Evolutionary conservation across 352 stramenopile genomes (phyloP).

Genomic region (Pythium utonaiense): DNA sequence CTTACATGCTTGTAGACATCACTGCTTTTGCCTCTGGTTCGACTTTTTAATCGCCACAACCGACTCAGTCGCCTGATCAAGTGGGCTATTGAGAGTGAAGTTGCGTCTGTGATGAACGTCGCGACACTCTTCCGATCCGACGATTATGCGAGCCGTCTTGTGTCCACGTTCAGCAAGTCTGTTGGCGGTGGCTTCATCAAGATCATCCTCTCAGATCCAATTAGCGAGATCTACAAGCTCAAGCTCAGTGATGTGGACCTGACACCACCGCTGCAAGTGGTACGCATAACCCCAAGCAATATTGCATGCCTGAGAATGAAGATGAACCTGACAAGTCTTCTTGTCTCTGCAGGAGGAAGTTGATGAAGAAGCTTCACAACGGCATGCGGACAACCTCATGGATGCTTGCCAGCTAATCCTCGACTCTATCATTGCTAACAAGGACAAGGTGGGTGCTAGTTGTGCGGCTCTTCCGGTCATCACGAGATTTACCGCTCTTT

Average conservation of each 20-base stretch:
- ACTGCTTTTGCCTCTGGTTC: conserved; percentile 36
- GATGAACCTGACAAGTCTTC: not conserved
- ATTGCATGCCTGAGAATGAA: not conserved
- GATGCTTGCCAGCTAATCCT: conserved; percentile 78
- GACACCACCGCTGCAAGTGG: conserved; percentile 56
- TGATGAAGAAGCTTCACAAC: conserved; percentile 4
- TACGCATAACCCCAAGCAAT: conserved; percentile 9
- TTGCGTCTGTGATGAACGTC: conserved; percentile 36
- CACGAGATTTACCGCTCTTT: not conserved
- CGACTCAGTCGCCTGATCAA: conserved; percentile 34
- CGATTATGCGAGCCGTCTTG: conserved; percentile 38
- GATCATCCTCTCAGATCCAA: conserved; percentile 28
- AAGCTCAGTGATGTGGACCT: conserved; percentile 66
- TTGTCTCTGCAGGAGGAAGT: conserved; percentile 10
- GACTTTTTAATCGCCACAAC: conserved; percentile 31
- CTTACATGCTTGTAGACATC: conserved; percentile 26
- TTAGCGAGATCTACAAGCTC: conserved; percentile 34
- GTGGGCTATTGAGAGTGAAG: conserved; percentile 47
- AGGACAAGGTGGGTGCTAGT: conserved; percentile 33
- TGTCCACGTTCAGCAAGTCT: conserved; percentile 42
- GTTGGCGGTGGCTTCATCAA: conserved; percentile 39
- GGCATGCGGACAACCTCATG: conserved; percentile 83
- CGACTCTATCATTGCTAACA: conserved; percentile 73
- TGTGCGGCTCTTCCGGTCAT: too few relatives aligned
- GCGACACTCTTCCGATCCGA: conserved; percentile 43